Conservation (phyloP, 306 rosid species). For the Delonix regia region DNA sequence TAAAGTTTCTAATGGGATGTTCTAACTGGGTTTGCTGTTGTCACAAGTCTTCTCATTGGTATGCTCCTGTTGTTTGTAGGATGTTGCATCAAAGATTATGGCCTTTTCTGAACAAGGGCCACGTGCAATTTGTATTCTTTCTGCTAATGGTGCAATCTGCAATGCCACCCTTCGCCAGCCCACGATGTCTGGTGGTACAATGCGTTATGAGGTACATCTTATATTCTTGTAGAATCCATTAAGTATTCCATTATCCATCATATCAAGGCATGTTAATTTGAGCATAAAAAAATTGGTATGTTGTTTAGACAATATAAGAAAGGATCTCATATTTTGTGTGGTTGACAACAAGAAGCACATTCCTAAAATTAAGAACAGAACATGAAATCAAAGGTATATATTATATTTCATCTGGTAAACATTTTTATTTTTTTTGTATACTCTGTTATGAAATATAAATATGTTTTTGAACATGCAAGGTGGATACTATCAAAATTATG, state of each 20-base stretch:
- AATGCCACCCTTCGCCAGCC: constrained; percentile 66
- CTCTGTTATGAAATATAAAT: background rate
- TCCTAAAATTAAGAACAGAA: background rate
- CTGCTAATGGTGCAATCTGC: constrained; percentile 72
- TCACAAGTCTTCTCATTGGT: constrained; percentile 22
- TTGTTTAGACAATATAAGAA: background rate
- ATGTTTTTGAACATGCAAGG: background rate
- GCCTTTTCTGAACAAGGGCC: constrained; percentile 69
- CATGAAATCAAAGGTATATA: background rate
- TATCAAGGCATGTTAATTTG: background rate
- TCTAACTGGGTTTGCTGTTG: background rate
- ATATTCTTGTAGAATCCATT: constrained; percentile 23
- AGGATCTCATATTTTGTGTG: constrained; percentile 11
- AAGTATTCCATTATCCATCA: background rate
- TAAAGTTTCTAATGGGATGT: background rate
- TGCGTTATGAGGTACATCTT: constrained; percentile 64
- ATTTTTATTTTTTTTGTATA: background rate
- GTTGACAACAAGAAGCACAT: background rate
- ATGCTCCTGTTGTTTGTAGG: constrained; percentile 54
- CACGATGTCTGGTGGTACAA: constrained; percentile 48
- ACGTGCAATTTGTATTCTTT: constrained; percentile 63
- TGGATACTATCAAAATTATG: background rate
- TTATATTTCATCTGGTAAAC: background rate
- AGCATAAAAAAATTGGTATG: background rate
- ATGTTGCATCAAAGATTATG: constrained; percentile 61